phyloP scores from a whole-genome alignment of 2,329 filamentous ascomycete species.

The Trichophyton simii region DNA sequence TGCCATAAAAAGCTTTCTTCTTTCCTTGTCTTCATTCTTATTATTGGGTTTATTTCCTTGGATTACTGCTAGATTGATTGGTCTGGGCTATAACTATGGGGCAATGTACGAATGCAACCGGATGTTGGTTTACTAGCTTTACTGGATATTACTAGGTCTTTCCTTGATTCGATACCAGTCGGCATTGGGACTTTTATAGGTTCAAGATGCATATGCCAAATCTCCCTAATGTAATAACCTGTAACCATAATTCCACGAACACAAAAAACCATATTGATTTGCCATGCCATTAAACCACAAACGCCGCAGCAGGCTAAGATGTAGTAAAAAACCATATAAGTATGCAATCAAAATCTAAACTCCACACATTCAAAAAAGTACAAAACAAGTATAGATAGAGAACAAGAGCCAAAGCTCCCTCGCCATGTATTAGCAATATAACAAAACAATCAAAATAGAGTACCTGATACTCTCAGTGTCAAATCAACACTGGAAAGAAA shows the following conservation, averaged over 20 bases:
- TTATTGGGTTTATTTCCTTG: neutral
- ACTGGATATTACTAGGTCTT: too few species aligned
- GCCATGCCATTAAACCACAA: neutral
- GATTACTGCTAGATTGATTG: neutral
- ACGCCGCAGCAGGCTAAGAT: neutral
- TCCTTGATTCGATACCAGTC: too few species aligned
- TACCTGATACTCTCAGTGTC: neutral
- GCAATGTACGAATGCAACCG: neutral
- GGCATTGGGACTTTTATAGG: too few species aligned
- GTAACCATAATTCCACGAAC: neutral
- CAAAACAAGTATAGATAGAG: neutral
- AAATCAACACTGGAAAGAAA: neutral
- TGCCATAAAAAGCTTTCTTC: neutral
- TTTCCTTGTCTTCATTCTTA: neutral
- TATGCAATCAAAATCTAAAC: conserved; percentile 2
- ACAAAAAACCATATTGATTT: neutral
- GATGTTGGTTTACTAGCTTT: neutral
- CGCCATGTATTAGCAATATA: neutral
- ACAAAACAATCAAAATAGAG: neutral
- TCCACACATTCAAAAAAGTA: neutral
- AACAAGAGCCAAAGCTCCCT: neutral
- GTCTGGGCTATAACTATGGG: neutral
- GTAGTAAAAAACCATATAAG: neutral
- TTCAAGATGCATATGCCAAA: neutral
- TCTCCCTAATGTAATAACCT: neutral